Conservation (phyloP, 73 alveolate species). For the Paramecium biaurelia region DNA sequence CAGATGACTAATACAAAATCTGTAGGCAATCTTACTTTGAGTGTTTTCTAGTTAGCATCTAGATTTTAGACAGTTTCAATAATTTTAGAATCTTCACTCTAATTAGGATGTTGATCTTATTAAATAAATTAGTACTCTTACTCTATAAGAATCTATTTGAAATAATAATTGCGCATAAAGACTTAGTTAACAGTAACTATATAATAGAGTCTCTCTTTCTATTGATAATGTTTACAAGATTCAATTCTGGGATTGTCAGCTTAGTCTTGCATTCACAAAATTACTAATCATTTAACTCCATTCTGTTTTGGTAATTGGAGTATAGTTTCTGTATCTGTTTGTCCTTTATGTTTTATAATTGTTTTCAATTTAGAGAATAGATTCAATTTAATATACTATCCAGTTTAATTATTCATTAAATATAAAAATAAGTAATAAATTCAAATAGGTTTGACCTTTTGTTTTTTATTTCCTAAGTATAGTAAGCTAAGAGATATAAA, state of each 20-base stretch:
- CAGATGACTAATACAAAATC: not conserved
- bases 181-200: not conserved
- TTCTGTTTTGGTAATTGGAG: not conserved
- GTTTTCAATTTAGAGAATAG: not conserved
- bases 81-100: not conserved
- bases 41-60: not conserved
- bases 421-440: not conserved
- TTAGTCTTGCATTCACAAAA: not conserved
- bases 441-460: not conserved
- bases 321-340: not conserved
- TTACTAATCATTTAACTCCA: conserved; percentile 16
- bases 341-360: not conserved
- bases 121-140: not conserved
- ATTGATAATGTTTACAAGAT: not conserved
- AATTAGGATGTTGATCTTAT: not conserved
- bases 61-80: not conserved
- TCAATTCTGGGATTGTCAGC: conserved; percentile 38
- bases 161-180: not conserved
- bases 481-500: not conserved
- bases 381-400: not conserved
- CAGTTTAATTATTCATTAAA: not conserved
- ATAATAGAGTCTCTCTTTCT: not conserved
- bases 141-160: not conserved
- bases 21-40: not conserved
- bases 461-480: not conserved